These are phyloP conservation scores for Diaporthe longicolla DNA, from an alignment of 2,329 filamentous ascomycete species.

Conservation along the genomic window DNA sequence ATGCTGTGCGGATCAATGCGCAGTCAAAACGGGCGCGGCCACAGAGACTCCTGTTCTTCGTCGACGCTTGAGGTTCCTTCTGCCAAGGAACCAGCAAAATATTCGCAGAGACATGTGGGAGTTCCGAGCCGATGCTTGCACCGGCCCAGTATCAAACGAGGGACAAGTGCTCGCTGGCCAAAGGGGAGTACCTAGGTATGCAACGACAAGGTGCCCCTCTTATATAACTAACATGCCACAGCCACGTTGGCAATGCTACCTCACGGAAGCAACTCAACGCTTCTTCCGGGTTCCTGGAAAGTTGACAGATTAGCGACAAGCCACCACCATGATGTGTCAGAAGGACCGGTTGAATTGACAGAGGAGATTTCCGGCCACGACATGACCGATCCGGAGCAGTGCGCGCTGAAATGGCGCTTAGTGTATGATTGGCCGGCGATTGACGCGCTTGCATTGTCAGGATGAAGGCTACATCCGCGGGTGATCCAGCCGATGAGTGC, in stretches of 20 bases:
- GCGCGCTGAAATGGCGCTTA: background rate
- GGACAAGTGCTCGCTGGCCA: background rate
- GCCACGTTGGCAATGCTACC: constrained; percentile 12
- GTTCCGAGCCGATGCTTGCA: background rate
- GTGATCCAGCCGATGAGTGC: background rate
- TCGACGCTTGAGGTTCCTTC: background rate
- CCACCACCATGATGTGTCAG: background rate
- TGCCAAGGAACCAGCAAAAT: background rate
- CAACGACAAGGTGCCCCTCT: background rate
- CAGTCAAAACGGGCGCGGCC: too few species aligned
- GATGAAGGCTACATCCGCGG: background rate
- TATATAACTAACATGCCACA: background rate
- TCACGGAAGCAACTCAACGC: background rate
- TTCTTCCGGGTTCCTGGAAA: background rate
- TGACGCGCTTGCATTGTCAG: too few species aligned
- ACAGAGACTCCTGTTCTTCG: background rate
- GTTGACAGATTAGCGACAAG: background rate
- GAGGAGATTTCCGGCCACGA: constrained; percentile 12
- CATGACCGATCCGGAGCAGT: constrained; percentile 11
- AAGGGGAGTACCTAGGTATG: background rate
- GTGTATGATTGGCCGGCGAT: background rate
- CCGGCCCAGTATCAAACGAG: background rate
- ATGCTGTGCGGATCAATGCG: background rate
- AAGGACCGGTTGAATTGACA: background rate
- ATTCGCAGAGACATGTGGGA: background rate